Conservation (phyloP, 306 rosid genomes). For the Gastrolobium villosum region DNA sequence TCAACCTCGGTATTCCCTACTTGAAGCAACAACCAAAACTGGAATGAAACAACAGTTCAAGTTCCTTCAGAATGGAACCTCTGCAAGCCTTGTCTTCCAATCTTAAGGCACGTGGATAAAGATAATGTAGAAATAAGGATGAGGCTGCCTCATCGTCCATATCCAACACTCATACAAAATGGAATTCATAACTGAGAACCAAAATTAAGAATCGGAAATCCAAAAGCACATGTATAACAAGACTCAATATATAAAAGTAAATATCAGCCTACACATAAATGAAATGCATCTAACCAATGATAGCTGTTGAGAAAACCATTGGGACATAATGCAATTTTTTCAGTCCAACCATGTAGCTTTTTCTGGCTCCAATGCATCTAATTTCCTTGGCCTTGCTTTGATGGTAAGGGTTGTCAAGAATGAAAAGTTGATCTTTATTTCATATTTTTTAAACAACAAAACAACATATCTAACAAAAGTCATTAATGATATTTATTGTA, state of each 20-base stretch:
- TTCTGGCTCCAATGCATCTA: background rate
- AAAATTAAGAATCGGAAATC: background rate
- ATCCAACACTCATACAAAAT: background rate
- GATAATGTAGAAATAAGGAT: constrained; percentile 2
- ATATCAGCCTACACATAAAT: constrained; percentile 20
- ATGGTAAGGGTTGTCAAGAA: constrained; percentile 10
- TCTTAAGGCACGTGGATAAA: constrained; percentile 20
- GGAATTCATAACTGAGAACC: constrained; percentile 15
- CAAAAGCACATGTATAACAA: constrained; percentile 17
- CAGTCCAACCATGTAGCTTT: constrained; percentile 15
- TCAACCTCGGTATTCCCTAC: constrained; percentile 10
- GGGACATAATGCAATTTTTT: constrained; percentile 2
- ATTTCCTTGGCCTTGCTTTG: constrained; percentile 5
- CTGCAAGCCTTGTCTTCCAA: background rate
- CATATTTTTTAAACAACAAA: constrained; percentile 15
- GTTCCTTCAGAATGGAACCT: constrained; percentile 24
- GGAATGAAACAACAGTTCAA: constrained; percentile 14
- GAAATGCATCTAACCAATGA: constrained; percentile 29
- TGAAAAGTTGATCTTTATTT: constrained; percentile 1
- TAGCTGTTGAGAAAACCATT: constrained; percentile 30
- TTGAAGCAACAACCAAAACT: constrained; percentile 26
- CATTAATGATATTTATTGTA: background rate
- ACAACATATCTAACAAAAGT: background rate
- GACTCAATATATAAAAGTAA: constrained; percentile 20
- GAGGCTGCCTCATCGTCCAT: constrained; percentile 23